Base-by-base conservation (phyloP, 495 filamentous ascomycete species). In the Aspergillus sclerotioniger region DNA sequence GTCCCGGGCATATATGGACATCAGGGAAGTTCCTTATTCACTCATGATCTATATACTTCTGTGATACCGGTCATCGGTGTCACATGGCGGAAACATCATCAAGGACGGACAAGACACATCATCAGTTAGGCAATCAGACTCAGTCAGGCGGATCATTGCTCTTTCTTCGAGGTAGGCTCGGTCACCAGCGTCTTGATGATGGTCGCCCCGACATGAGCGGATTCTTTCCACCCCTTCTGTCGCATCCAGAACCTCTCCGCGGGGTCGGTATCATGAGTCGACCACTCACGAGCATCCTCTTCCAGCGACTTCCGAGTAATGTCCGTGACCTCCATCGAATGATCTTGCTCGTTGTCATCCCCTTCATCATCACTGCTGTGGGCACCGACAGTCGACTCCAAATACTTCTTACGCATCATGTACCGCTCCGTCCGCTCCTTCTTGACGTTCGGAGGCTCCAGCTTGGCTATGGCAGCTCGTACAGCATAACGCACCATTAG, bases 401-500 rank as follows among this genome's bases (percentile, higher is more conserved):
- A 76, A 48, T 88, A 83, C 58, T 83, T 79, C 74, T 89, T 90
- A 31, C 90, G 84, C 65, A 93, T 78, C 37, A 83, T 60, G 63
- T 87, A 96, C 20, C 88, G 76, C 66, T 94, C 89, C 0, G 83
- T 77, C 5, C 87, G 82, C 71, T 94, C 91, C 70, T 91, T 90
- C 62, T 89, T 85, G 41, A 92, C 72, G 16, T 92, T 92, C 0
- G 91, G 90, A 6, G 84, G 88, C 63, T 97, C 92, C 19, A 98
- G 77, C 66, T 91, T 91, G n/a, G 70, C 69, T 60, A 98, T 82
- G 8, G 84, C 85, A 19, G 81, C 74, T 29, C 85, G 81, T 1
- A 96, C 88, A 0, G 75, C 82, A 57, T 87, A 83, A 56, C 91
- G 84, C 0, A 88, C 80, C 2, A 83, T 75, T 19, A 98, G 78